Conservation (phyloP, 768 basidiomycete species). For the Trametes cingulata region DNA sequence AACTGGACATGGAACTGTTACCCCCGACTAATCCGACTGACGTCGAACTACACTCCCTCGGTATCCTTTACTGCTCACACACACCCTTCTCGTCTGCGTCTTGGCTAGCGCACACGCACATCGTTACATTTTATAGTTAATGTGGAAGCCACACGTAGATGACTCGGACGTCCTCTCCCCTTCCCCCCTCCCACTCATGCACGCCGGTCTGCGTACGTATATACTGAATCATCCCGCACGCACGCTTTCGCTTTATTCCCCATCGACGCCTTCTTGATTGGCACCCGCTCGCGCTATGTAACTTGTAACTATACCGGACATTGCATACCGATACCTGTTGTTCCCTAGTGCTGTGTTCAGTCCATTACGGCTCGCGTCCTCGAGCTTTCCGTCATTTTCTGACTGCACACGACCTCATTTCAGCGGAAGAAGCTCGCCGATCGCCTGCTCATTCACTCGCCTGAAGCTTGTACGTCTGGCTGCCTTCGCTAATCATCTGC, state of each 20-base stretch:
- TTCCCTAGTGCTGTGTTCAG: neutral
- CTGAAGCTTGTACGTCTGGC: too few species aligned
- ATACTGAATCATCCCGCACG: neutral
- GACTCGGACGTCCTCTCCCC: conserved; percentile 9
- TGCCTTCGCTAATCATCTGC: too few species aligned
- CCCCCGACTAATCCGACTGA: neutral
- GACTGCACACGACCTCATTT: neutral
- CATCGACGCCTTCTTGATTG: neutral
- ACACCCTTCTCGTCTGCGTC: conserved; percentile 12
- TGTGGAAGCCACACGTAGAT: conserved; percentile 9
- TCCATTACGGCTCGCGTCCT: neutral
- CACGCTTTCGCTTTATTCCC: neutral
- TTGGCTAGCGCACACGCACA: conserved; percentile 8
- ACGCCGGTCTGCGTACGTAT: neutral
- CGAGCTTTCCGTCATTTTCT: neutral
- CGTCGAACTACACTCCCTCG: neutral
- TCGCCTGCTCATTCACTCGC: too few species aligned
- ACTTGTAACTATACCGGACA: conserved; percentile 13
- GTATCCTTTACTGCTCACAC: neutral
- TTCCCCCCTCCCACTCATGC: neutral
- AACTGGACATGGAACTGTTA: neutral
- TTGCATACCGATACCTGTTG: conserved; percentile 9
- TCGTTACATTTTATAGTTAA: conserved; percentile 1
- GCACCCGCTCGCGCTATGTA: neutral
- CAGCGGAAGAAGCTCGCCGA: too few species aligned